A percentile compares a stretch with the other conserved stretches of the same genome.
Conservation (phyloP, 345 rosid genomes). For the Salix suchowensis region DNA sequence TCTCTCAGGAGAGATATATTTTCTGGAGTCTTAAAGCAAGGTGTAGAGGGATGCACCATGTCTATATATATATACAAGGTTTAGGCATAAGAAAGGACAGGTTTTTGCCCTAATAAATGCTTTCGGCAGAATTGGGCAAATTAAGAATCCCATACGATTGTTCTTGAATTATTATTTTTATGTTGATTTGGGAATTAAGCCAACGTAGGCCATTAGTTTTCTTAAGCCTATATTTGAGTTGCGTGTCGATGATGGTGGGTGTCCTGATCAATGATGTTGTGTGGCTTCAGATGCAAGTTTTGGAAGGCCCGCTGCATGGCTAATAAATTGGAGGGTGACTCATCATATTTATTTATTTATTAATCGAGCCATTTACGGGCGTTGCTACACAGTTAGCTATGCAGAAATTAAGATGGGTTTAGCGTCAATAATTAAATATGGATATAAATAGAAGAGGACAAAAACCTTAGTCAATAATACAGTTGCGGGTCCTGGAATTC, state of each 20-base stretch:
- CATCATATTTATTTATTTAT: too few relatives aligned
- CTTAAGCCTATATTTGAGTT: conserved; percentile 5
- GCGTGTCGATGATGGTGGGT: conserved; percentile 8
- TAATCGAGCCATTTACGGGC: too few relatives aligned
- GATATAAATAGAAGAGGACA: too few relatives aligned
- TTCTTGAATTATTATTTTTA: too few relatives aligned
- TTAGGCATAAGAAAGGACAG: not conserved
- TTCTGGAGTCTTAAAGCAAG: not conserved
- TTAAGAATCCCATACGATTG: not conserved
- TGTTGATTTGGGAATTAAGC: not conserved
- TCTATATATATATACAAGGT: not conserved
- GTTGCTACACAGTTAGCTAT: too few relatives aligned
- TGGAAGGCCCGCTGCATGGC: not conserved
- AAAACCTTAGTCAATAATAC: too few relatives aligned
- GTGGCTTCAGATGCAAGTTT: conserved; percentile 6
- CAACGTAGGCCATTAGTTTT: not conserved
- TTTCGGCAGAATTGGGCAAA: too few relatives aligned
- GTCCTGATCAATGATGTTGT: conserved; percentile 8
- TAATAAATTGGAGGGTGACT: too few relatives aligned
- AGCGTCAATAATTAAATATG: too few relatives aligned
- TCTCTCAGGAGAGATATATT: not conserved
- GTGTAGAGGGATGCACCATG: not conserved
- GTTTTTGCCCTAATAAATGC: not conserved
- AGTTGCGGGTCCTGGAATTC: too few relatives aligned
- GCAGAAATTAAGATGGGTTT: too few relatives aligned